These are phyloP conservation scores for Phytopythium montanum DNA, from an alignment of 352 stramenopile species.

Conservation along the genomic window DNA sequence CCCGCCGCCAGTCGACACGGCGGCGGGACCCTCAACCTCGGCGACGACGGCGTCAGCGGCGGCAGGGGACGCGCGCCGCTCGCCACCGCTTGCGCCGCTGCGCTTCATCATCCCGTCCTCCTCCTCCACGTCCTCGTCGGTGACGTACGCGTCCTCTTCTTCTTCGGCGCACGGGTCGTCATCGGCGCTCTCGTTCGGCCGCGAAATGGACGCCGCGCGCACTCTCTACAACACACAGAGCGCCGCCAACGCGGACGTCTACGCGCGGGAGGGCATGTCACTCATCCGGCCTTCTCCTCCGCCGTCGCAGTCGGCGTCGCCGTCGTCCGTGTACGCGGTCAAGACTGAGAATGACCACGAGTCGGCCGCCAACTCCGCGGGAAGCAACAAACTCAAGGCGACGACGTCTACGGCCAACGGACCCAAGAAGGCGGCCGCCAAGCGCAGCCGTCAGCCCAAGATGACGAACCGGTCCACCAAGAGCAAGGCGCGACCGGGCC, in stretches of 20 bases:
- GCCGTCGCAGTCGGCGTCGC: conserved; percentile 5
- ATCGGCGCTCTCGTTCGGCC: conserved; percentile 6
- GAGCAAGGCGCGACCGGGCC: conserved; percentile 80
- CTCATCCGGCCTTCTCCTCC: neutral
- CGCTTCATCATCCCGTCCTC: conserved; percentile 77
- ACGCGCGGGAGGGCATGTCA: neutral
- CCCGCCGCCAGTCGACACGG: conserved; percentile 8
- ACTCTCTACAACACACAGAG: conserved; percentile 7
- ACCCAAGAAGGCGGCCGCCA: conserved; percentile 47
- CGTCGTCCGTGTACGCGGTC: neutral
- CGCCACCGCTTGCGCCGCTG: conserved; percentile 60
- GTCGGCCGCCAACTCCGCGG: neutral
- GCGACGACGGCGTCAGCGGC: neutral
- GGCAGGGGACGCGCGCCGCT: conserved; percentile 9
- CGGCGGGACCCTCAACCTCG: neutral
- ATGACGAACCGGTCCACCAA: conserved; percentile 67
- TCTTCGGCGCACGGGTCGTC: conserved; percentile 3
- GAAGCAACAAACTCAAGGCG: conserved; percentile 2
- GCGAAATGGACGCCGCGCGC: conserved; percentile 8
- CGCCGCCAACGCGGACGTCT: conserved; percentile 6
- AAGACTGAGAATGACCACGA: neutral
- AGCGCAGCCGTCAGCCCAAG: conserved; percentile 53
- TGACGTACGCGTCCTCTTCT: neutral
- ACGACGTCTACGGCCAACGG: neutral
- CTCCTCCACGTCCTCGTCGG: conserved; percentile 6